Percentiles rank a stretch among this genome's conserved stretches.
Evolutionary conservation across 192 early-diverging fungal genomes (phyloP).

Genomic region (Podila epicladia): DNA sequence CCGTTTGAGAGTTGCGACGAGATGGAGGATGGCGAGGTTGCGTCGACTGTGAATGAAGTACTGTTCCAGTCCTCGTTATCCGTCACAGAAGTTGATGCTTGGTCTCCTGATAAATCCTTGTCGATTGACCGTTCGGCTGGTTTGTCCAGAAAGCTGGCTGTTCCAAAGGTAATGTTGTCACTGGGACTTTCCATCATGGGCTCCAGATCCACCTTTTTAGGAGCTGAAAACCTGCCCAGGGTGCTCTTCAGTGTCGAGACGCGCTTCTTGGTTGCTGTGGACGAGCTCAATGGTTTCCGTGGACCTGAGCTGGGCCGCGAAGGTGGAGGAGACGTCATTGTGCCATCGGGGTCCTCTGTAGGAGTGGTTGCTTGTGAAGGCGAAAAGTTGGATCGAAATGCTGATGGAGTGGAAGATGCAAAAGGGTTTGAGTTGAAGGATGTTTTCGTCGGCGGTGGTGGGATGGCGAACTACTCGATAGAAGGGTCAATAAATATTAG

Average conservation of each 20-base stretch:
- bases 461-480: constrained; percentile 33
- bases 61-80: neutral
- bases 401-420: constrained; percentile 35
- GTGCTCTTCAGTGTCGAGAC: constrained; percentile 43
- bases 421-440: constrained; percentile 45
- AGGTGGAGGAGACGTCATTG: neutral
- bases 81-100: neutral
- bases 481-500: no score
- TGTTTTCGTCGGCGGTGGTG: constrained; percentile 32
- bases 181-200: constrained; percentile 4
- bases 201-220: constrained; percentile 36
- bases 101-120: constrained; percentile 8
- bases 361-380: constrained; percentile 21
- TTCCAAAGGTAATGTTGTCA: neutral
- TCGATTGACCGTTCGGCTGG: neutral
- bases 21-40: constrained; percentile 15
- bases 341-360: constrained; percentile 1
- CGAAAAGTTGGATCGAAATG: constrained; percentile 27
- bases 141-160: neutral
- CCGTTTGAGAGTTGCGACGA: constrained; percentile 5
- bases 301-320: neutral
- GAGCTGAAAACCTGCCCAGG: constrained; percentile 36
- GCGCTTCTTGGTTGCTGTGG: constrained; percentile 11
- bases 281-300: constrained; percentile 6
- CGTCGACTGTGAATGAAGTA: constrained; percentile 8